Conservation (phyloP, 2,329 filamentous ascomycete genomes). For the Aspergillaceae sp. region DNA sequence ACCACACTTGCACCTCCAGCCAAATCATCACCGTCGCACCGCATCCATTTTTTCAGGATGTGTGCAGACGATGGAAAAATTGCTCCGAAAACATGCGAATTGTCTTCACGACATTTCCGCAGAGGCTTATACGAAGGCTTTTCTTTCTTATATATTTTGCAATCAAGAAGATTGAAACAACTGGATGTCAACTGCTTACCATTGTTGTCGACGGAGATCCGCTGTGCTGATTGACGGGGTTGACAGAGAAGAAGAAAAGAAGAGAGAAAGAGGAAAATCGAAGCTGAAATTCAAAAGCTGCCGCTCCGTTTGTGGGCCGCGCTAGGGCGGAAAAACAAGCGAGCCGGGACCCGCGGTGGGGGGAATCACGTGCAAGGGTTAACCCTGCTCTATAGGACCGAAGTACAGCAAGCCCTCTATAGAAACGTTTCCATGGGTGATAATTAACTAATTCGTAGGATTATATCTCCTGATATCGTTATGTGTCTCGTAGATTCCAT, state of each 20-base stretch:
- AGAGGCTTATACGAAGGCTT: conserved; percentile 33
- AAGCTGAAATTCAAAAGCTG: conserved; percentile 12
- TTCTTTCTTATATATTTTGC: conserved; percentile 1
- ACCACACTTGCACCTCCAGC: conserved; percentile 47
- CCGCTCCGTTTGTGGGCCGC: conserved; percentile 25
- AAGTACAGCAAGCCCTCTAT: neutral
- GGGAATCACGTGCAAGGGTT: conserved; percentile 12
- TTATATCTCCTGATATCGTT: too few relatives aligned
- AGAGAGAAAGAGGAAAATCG: conserved; percentile 18
- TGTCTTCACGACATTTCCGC: conserved; percentile 28
- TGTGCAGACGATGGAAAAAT: conserved; percentile 29
- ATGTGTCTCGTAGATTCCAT: neutral
- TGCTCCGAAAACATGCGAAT: conserved; percentile 25
- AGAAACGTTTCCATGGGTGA: too few relatives aligned
- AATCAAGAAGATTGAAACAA: conserved; percentile 17
- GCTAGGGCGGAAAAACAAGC: conserved; percentile 18
- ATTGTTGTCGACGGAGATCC: conserved; percentile 50
- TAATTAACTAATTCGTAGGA: too few relatives aligned
- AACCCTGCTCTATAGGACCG: conserved; percentile 4
- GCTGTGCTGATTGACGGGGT: conserved; percentile 41
- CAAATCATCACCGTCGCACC: conserved; percentile 37
- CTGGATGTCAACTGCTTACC: conserved; percentile 51
- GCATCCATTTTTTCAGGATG: conserved; percentile 22
- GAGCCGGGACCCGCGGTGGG: conserved; percentile 4
- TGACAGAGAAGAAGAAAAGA: conserved; percentile 24